These are phyloP conservation scores for Linaria vulgaris DNA, from an alignment of 257 asterid genomes.

Conservation along the genomic window DNA sequence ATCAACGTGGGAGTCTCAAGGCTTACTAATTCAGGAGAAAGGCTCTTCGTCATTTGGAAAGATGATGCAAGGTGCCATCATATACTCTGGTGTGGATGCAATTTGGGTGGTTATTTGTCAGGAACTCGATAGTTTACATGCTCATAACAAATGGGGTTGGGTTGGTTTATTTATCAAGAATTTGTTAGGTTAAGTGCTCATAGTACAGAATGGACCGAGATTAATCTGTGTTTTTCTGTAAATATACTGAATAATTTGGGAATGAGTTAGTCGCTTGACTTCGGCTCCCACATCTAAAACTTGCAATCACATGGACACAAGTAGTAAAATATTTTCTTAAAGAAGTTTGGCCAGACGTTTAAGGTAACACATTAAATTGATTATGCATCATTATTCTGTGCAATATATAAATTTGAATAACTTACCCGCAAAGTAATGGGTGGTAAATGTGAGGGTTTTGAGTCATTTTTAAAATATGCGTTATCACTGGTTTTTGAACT, in stretches of 20 bases:
- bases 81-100: not conserved
- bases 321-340: not conserved
- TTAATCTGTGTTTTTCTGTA: too few relatives aligned
- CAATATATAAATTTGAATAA: not conserved
- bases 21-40: conserved; percentile 15
- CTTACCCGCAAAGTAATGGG: not conserved
- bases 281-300: not conserved
- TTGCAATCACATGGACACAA: not conserved
- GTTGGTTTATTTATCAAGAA: not conserved
- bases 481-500: not conserved
- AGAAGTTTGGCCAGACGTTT: not conserved
- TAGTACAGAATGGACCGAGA: not conserved
- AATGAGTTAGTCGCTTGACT: not conserved
- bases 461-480: too few relatives aligned
- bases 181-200: conserved; percentile 2
- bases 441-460: not conserved
- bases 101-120: not conserved
- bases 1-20: conserved; percentile 1
- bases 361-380: not conserved
- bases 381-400: not conserved
- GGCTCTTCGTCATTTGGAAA: conserved; percentile 8
- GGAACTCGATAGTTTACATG: conserved; percentile 3
- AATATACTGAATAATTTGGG: not conserved
- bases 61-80: conserved; percentile 9
- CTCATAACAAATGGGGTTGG: too few relatives aligned